A percentile compares a stretch with the other conserved stretches of the same genome.
phyloP scores from a whole-genome alignment of 176 grass and related monocot species.

The Cymbopogon citratus region DNA sequence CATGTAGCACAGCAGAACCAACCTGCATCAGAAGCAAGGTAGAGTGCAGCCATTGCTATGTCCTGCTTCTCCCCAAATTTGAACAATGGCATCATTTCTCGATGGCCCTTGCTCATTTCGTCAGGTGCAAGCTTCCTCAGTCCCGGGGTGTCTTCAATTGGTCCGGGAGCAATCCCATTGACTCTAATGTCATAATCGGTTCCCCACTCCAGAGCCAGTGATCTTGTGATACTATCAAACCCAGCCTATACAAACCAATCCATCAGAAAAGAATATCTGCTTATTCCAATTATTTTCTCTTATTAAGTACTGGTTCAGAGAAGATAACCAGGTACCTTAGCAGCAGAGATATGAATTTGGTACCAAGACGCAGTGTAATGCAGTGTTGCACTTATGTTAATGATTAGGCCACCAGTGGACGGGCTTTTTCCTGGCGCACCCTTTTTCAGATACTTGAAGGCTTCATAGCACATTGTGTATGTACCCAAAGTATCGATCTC shows the following conservation, averaged over 20 bases:
- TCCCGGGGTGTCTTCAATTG: slow-evolving; percentile 74
- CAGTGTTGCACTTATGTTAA: slow-evolving; percentile 92
- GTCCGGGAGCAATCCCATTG: slow-evolving; percentile 86
- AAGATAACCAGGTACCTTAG: slow-evolving; percentile 52
- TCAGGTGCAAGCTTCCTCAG: slow-evolving; percentile 88
- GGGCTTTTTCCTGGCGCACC: slow-evolving; percentile 58
- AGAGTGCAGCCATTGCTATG: slow-evolving; percentile 85
- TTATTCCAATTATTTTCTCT: not conserved
- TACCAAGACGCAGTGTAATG: slow-evolving; percentile 89
- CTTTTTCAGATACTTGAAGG: slow-evolving; percentile 82
- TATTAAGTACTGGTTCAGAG: not conserved
- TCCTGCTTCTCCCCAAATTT: slow-evolving; percentile 81
- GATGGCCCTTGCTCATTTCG: slow-evolving; percentile 53
- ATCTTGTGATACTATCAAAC: slow-evolving; percentile 94
- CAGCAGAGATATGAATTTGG: slow-evolving; percentile 85
- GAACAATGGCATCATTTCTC: slow-evolving; percentile 54
- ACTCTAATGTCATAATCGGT: slow-evolving; percentile 96
- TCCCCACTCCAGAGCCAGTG: slow-evolving; percentile 95
- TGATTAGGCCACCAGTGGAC: slow-evolving; percentile 66
- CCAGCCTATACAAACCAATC: slow-evolving; percentile 50
- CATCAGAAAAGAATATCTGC: not conserved
- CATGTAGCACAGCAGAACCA: not conserved
- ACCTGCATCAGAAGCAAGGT: slow-evolving; percentile 96
- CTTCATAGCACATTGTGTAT: slow-evolving; percentile 86
- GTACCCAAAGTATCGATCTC: slow-evolving; percentile 92